Evolutionary conservation across 139 green algal genomes (phyloP).

Genomic region (Eudorina sp.): DNA sequence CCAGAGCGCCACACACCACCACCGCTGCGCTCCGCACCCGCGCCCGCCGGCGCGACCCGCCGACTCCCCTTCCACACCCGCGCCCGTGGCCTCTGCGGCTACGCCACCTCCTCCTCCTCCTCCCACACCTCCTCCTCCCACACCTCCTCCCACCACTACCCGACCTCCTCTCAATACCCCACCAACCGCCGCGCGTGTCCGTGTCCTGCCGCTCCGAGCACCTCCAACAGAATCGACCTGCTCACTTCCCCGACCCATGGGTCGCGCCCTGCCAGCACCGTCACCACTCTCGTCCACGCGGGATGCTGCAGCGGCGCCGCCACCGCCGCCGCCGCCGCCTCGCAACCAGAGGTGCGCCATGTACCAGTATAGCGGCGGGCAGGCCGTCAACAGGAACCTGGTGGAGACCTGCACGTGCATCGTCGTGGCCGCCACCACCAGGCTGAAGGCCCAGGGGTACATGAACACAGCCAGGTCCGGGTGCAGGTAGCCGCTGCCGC

Average conservation of each 20-base stretch:
- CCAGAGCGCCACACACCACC: slow-evolving; percentile 34
- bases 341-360: slow-evolving; percentile 69
- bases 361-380: slow-evolving; percentile 84
- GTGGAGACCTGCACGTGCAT: slow-evolving; percentile 92
- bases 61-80: background rate
- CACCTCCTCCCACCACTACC: no score
- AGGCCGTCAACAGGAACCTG: slow-evolving; percentile 82
- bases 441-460: slow-evolving; percentile 83
- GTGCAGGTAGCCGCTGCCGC: slow-evolving; percentile 43
- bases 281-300: no score
- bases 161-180: no score
- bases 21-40: slow-evolving; percentile 57
- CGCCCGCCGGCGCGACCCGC: no score
- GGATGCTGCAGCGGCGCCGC: no score
- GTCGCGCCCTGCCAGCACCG: no score
- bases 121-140: background rate
- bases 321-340: no score
- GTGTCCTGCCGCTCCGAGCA: no score
- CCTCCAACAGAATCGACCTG: no score
- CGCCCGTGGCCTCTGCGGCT: background rate
- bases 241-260: no score
- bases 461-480: slow-evolving; percentile 71
- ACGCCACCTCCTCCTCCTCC: background rate
- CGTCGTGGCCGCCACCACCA: slow-evolving; percentile 65
- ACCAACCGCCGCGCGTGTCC: no score